Conservation (phyloP, 352 stramenopile genomes). For the Pythium aphanidermatum region DNA sequence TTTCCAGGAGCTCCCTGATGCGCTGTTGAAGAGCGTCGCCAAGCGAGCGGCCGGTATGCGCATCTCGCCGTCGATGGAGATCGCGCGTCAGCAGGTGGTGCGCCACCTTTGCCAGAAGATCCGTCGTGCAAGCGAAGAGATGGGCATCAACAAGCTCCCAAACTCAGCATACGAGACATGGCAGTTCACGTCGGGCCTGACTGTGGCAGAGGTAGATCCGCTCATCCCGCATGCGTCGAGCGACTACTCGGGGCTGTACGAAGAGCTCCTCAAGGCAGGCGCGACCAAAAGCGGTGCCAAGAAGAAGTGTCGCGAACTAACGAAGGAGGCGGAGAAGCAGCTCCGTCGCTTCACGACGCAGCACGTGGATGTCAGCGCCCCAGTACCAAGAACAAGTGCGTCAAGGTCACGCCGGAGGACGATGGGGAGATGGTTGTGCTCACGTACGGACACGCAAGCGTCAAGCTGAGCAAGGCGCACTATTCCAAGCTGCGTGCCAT, state of each 20-base stretch:
- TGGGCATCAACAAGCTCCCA: slow-evolving; percentile 71
- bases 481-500: slow-evolving; percentile 83
- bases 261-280: slow-evolving; percentile 70
- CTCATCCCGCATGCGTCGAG: slow-evolving; percentile 63
- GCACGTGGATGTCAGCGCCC: slow-evolving; percentile 10
- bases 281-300: slow-evolving; percentile 51
- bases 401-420: slow-evolving; percentile 29
- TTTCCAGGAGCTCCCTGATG: slow-evolving; percentile 12
- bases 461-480: slow-evolving; percentile 82
- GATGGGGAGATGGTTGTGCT: slow-evolving; percentile 34
- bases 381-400: slow-evolving; percentile 12
- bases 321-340: slow-evolving; percentile 28
- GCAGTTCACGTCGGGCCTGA: slow-evolving; percentile 77
- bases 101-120: slow-evolving; percentile 67
- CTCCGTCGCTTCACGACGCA: slow-evolving; percentile 20
- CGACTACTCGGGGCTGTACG: slow-evolving; percentile 62
- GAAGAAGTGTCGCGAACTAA: slow-evolving; percentile 43
- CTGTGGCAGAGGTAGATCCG: slow-evolving; percentile 63
- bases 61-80: slow-evolving; percentile 51
- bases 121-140: slow-evolving; percentile 48
- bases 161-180: slow-evolving; percentile 84
- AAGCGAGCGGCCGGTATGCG: slow-evolving; percentile 7
- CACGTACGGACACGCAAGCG: slow-evolving; percentile 54
- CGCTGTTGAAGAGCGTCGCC: slow-evolving; percentile 13
- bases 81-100: slow-evolving; percentile 62